A percentile compares a stretch with the other conserved stretches of the same genome.
These are phyloP conservation scores for Fraxinus albicans DNA, from an alignment of 305 asterid genomes.

Conservation along the genomic window DNA sequence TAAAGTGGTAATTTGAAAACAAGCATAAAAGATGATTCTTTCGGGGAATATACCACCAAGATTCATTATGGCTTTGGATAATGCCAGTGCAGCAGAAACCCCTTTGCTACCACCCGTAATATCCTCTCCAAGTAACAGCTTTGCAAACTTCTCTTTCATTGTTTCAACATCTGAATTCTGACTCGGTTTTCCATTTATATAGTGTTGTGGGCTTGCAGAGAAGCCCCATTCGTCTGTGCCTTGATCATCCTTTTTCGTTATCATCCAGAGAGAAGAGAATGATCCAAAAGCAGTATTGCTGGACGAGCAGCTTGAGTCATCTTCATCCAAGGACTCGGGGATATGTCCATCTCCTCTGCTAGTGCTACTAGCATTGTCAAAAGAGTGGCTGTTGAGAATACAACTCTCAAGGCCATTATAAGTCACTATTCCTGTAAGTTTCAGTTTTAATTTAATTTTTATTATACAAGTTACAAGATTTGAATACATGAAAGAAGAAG, in stretches of 20 bases:
- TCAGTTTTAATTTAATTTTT: slow-evolving; percentile 11
- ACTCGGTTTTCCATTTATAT: slow-evolving; percentile 34
- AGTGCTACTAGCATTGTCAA: slow-evolving; percentile 64
- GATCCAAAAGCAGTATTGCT: slow-evolving; percentile 70
- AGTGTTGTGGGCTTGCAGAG: slow-evolving; percentile 48
- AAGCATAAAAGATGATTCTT: neutral
- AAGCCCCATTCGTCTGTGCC: slow-evolving; percentile 52
- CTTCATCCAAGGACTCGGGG: slow-evolving; percentile 75
- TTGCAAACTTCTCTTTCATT: slow-evolving; percentile 81
- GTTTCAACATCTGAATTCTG: slow-evolving; percentile 49
- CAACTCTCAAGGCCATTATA: slow-evolving; percentile 89
- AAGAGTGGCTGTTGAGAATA: slow-evolving; percentile 58
- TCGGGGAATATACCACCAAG: slow-evolving; percentile 53
- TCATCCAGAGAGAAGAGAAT: slow-evolving; percentile 69
- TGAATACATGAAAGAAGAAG: too few species aligned
- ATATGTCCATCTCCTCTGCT: slow-evolving; percentile 67
- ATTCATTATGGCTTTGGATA: slow-evolving; percentile 73
- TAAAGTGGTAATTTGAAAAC: neutral
- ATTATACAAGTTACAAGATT: neutral
- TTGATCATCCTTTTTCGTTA: slow-evolving; percentile 58
- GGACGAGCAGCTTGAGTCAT: slow-evolving; percentile 82
- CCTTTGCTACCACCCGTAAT: slow-evolving; percentile 77
- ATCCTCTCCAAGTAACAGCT: slow-evolving; percentile 88
- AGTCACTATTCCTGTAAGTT: slow-evolving; percentile 62
- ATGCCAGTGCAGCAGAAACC: slow-evolving; percentile 63